Evolutionary conservation across 2,329 filamentous ascomycete species (phyloP).

Genomic region (Didymella sp.): DNA sequence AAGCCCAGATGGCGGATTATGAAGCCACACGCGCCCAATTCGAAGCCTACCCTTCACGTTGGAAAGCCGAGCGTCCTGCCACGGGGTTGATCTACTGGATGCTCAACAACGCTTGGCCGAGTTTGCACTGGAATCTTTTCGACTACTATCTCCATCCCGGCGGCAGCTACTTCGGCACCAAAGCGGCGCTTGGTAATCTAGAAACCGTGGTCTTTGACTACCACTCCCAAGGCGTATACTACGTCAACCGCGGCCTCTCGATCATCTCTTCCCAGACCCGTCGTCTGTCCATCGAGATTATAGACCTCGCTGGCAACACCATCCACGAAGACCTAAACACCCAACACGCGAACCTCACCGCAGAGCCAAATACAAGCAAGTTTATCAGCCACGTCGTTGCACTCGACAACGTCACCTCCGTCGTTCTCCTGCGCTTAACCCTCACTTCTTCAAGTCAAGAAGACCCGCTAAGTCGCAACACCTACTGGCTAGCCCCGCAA

Average conservation of each 20-base stretch:
- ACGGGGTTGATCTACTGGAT: slow-evolving; percentile 73
- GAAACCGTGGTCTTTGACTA: slow-evolving; percentile 67
- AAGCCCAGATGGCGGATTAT: slow-evolving; percentile 69
- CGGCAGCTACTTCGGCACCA: slow-evolving; percentile 67
- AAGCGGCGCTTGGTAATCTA: slow-evolving; percentile 51
- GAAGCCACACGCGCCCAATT: slow-evolving; percentile 67
- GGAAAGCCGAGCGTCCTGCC: slow-evolving; percentile 60
- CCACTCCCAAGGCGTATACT: slow-evolving; percentile 52
- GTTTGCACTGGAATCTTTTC: slow-evolving; percentile 70
- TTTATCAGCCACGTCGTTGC: slow-evolving; percentile 23
- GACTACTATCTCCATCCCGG: slow-evolving; percentile 67
- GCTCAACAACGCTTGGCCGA: slow-evolving; percentile 70
- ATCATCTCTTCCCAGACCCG: slow-evolving; percentile 32
- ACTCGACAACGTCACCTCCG: slow-evolving; percentile 48
- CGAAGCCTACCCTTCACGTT: slow-evolving; percentile 62
- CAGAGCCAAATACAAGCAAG: slow-evolving; percentile 54
- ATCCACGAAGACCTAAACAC: slow-evolving; percentile 10
- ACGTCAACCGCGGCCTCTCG: slow-evolving; percentile 60
- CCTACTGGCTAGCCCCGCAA: slow-evolving; percentile 64
- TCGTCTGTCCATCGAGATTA: slow-evolving; percentile 57
- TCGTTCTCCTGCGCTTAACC: slow-evolving; percentile 60
- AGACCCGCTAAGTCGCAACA: slow-evolving; percentile 60
- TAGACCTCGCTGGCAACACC: slow-evolving; percentile 57
- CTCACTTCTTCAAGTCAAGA: slow-evolving; percentile 42
- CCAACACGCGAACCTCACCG: slow-evolving; percentile 23